Evolutionary conservation across 805 yeast genomes (phyloP), one percentile per base, ranked within the genome.

Genomic region (Starmera amethionina): DNA sequence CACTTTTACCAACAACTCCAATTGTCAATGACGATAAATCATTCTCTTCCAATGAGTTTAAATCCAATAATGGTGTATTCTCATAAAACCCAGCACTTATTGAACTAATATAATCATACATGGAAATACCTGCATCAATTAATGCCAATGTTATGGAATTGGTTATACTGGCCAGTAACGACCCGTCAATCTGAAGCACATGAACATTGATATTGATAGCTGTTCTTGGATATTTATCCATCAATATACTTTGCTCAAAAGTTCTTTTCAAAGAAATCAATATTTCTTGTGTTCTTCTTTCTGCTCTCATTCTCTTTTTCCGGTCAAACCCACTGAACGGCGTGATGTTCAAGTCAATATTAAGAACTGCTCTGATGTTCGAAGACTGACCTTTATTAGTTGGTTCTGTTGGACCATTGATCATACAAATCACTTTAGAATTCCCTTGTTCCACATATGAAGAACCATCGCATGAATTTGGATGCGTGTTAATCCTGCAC

Each of bases 101-200:
- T 1, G 95, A 78, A 41, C 87, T 75, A 13, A 90, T 82, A 56
- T 86, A 89, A 57, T 93, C 97, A 55, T 82, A 83, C 82, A 93
- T 80, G 5, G 96, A 82, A 36, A 93, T 80, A 38, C 97, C 97
- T 2, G 97, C 97, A 62, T 93, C 97, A 30, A 93, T 77, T 35
- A 93, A 67, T 0, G 96, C 97, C 50, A 93, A 64, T 1, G 96
- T 86, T 34, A 85, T 75, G 9, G 97, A 85, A 56, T 93, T 93
- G 34, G 86, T 70, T 48, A 93, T 76, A 1, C 83, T 70, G 0
- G 95, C 75, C 46, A 90, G 59, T 22, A 90, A 56, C 0, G 95
- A 95, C 32, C 98, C 98, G 54, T 93, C 98, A 53, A 87, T 86
- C 12, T 87, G 78, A 40, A 93, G 65, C 0, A 93, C 88, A 47